Percentiles rank a stretch among this genome's conserved stretches.
These are phyloP conservation scores for Botrytis fabae DNA, from an alignment of 2,329 filamentous ascomycete species.

Conservation along the genomic window DNA sequence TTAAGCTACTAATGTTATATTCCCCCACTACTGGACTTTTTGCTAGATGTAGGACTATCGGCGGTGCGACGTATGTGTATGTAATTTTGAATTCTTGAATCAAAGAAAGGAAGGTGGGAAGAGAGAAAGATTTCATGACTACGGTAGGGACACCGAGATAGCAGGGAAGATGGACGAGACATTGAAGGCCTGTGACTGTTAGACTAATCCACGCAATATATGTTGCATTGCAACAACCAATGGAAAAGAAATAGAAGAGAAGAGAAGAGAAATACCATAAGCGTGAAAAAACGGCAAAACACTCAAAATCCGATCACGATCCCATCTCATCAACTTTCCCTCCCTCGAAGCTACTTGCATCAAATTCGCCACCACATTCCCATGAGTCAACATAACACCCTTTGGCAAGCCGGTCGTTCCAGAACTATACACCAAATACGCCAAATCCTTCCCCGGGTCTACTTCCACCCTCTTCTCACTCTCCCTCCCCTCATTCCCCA, in stretches of 20 bases:
- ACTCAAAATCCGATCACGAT: background rate
- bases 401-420: slow-evolving; percentile 84
- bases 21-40: slow-evolving; percentile 53
- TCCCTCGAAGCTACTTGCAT: slow-evolving; percentile 19
- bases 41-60: slow-evolving; percentile 58
- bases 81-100: slow-evolving; percentile 56
- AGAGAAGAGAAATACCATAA: background rate
- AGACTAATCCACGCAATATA: background rate
- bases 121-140: slow-evolving; percentile 58
- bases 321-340: slow-evolving; percentile 51
- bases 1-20: slow-evolving; percentile 54
- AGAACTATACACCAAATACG: slow-evolving; percentile 74
- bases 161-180: slow-evolving; percentile 51
- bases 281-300: slow-evolving; percentile 16
- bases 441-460: slow-evolving; percentile 25
- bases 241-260: background rate
- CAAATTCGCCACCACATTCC: slow-evolving; percentile 31
- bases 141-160: slow-evolving; percentile 51
- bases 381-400: slow-evolving; percentile 62
- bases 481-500: background rate
- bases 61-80: slow-evolving; percentile 55
- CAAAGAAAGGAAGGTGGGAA: slow-evolving; percentile 52
- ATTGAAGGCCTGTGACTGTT: slow-evolving; percentile 44
- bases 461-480: background rate
- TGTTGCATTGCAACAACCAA: background rate